Conservation (phyloP, 257 asterid genomes). For the Petunia axillaris region DNA sequence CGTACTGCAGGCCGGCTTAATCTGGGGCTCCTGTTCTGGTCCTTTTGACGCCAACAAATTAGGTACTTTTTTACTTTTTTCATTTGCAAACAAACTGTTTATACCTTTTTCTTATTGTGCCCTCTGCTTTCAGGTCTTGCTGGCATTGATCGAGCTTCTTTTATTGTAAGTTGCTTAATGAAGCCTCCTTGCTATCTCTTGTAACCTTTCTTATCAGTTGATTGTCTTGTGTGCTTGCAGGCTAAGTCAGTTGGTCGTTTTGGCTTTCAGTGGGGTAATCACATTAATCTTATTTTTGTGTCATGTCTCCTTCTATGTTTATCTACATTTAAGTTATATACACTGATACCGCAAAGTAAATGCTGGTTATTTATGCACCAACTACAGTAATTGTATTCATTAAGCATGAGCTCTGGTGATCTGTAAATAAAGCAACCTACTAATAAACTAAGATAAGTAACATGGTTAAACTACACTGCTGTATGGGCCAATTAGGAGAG, state of each 20-base stretch:
- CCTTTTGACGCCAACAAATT: conserved; percentile 62
- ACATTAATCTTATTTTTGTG: neutral
- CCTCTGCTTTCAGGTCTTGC: conserved; percentile 52
- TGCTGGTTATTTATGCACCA: neutral
- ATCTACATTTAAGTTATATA: neutral
- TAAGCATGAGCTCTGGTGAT: conserved; percentile 3
- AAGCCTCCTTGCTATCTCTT: neutral
- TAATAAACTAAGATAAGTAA: neutral
- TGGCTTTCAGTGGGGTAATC: conserved; percentile 74
- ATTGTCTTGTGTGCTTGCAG: conserved; percentile 45
- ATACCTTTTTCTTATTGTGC: neutral
- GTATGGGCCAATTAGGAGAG: neutral
- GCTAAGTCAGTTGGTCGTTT: conserved; percentile 58
- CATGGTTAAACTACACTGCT: neutral
- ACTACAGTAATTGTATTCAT: neutral
- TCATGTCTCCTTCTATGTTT: neutral
- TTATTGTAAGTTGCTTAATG: conserved; percentile 49
- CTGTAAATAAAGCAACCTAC: neutral
- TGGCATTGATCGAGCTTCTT: conserved; percentile 56
- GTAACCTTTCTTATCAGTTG: neutral
- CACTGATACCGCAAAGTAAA: neutral
- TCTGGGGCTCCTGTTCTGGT: conserved; percentile 85
- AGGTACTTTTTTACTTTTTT: conserved; percentile 30
- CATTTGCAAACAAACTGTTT: neutral
- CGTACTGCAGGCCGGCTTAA: conserved; percentile 67